Evolutionary conservation across 495 filamentous ascomycete genomes (phyloP), one percentile per base, ranked within the genome.

Genomic region (Talaromyces adpressus): DNA sequence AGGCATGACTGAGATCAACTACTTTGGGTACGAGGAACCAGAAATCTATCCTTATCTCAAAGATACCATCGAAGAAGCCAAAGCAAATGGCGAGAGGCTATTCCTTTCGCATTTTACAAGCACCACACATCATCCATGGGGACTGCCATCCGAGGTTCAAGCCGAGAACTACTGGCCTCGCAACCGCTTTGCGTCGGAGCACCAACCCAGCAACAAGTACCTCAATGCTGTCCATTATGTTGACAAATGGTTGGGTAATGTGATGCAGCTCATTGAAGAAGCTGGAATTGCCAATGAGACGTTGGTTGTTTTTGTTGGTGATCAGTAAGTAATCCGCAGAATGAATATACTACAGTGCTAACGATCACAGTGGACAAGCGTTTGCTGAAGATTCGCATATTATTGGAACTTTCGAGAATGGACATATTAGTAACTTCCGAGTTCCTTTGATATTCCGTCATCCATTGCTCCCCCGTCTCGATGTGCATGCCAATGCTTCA

Each of bases 271-370:
- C 6, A 63, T 81, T 11, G 74, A 81, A 27, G 74, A 79, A 11
- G 66, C 69, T 5, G 74, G 71, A 11, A 72, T 79, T 51, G 74
- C 76, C 6, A 70, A 81, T 18, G 73, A 81, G 63, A 81, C 78
- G 11, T 62, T 81, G 23, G 66, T 80, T 1, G 76, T 79, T 7
- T 68, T 81, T 57, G 72, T 78, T n/a, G 78, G 78, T 30, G 78
- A 81, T 60, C 78, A 81, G 74, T 77, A 71, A 63, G 73, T 66
- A 41, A 5, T 18, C 9, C 22, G 8, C 4, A 0, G 2, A 11
- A 22, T 2, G 32, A 12, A 11, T 2, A 23, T 11, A 6, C 6
- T 27, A 25, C 9, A 32, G 8, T 53, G 47, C 25, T 51, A n/a
- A 34, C 32, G 64, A 27, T 53, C 5, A 8, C 52, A 71, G 69